Evolutionary conservation across 78 protist genomes (phyloP), one percentile per base, ranked within the genome.

Genomic region (Diacronema lutheri): DNA sequence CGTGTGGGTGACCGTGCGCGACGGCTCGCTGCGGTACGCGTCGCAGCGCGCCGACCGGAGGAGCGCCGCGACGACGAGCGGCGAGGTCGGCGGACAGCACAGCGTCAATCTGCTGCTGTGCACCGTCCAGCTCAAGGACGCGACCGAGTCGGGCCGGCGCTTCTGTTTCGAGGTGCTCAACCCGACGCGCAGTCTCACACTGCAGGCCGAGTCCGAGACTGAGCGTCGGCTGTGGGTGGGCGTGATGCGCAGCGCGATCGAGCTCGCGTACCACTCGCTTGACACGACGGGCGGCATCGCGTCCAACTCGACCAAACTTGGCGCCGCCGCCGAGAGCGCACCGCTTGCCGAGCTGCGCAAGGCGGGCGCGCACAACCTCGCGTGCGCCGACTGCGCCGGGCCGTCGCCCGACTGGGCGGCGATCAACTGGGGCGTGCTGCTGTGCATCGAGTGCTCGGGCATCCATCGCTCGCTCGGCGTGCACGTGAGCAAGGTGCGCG

Each of bases 401-500:
- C 0, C 61, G 12, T 1, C 7, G 37, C 85, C 85, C 37, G 46
- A 25, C 44, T 81, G 85, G 85, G 85, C 85, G 61, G 81, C n/a
- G 35, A 88, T 93, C 62, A 92, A 88, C 74, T 78, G 90, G 7
- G 98, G 98, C 58, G 41, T 84, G 41, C 14, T 95, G 29, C 68
- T 95, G n/a, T 96, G 98, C 88, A 76, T 93, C 72, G 88, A 88
- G 12, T 96, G 98, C 81, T 57, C 89, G 20, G 97, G 97, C 56
- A 78, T 94, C 13, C 98, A 96, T 66, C 86, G 98, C 23, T 41
- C 89, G 44, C 83, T 95, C 6, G 97, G 98, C 37, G 86, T 87
- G n/a, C 96, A 96, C 86, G 84, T 96, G 0, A 92, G 96, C 60
- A 93, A 93, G 46, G 99, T 97, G 26, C 50, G n/a, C n/a, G n/a